Evolutionary conservation across 768 basidiomycete genomes (phyloP).

Genomic region (Hygrocybe punicea): DNA sequence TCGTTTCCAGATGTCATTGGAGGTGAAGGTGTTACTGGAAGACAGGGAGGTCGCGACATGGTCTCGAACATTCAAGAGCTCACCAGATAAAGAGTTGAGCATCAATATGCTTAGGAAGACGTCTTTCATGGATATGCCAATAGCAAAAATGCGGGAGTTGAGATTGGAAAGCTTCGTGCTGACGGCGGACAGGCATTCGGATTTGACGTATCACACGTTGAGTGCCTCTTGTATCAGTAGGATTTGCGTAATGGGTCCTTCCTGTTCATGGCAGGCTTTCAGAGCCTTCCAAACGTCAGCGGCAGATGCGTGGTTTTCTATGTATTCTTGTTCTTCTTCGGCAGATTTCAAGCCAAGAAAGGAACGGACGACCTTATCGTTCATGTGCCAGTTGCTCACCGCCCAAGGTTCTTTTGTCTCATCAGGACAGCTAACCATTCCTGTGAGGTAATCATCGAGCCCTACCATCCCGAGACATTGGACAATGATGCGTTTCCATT

Average conservation of each 20-base stretch:
- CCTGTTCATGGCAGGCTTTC: conserved; percentile 12
- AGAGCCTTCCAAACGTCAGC: conserved; percentile 14
- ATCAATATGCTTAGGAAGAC: conserved; percentile 12
- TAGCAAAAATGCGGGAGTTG: conserved; percentile 14
- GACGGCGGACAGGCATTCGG: conserved; percentile 1
- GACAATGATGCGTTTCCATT: neutral
- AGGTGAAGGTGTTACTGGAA: neutral
- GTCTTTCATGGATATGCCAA: conserved; percentile 14
- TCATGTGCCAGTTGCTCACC: neutral
- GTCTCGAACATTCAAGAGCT: conserved; percentile 7
- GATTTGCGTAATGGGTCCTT: conserved; percentile 17
- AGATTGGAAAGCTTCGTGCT: conserved; percentile 9
- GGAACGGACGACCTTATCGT: neutral
- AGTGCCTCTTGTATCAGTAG: conserved; percentile 17
- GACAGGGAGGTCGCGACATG: conserved; percentile 7
- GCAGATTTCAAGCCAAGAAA: neutral
- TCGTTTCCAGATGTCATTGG: neutral
- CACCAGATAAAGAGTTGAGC: conserved; percentile 11
- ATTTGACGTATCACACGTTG: conserved; percentile 1
- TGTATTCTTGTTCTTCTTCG: neutral
- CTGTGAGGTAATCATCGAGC: neutral
- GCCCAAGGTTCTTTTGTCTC: neutral
- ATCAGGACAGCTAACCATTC: neutral
- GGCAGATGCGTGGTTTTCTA: neutral
- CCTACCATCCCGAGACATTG: neutral